Conservation (phyloP, 1,284 basidiomycete genomes). For the Apiotrichum gracile region DNA sequence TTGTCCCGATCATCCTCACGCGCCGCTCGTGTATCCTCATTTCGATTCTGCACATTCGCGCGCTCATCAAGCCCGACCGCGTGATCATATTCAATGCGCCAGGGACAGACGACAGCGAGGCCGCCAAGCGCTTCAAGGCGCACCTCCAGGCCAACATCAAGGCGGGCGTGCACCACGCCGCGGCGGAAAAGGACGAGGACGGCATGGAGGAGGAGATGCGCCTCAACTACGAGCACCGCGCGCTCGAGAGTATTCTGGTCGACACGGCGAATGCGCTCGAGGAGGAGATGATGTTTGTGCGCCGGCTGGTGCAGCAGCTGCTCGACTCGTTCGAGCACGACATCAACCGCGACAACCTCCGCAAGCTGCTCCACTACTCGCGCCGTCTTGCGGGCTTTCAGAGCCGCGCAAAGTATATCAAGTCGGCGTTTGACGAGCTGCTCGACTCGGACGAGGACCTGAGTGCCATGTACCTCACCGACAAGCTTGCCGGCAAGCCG, state of each 20-base stretch:
- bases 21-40: constrained; percentile 84
- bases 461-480: constrained; percentile 82
- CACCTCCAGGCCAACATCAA: constrained; percentile 66
- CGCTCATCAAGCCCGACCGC: constrained; percentile 85
- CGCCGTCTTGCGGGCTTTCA: constrained; percentile 78
- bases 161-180: constrained; percentile 18
- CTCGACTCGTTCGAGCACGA: constrained; percentile 88
- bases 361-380: constrained; percentile 81
- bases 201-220: constrained; percentile 5
- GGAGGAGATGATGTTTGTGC: constrained; percentile 85
- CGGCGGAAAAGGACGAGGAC: neutral
- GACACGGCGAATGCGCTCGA: constrained; percentile 84
- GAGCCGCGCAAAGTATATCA: constrained; percentile 82
- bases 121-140: constrained; percentile 80
- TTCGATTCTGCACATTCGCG: constrained; percentile 89
- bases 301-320: constrained; percentile 73
- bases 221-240: constrained; percentile 85
- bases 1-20: constrained; percentile 88
- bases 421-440: constrained; percentile 81
- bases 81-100: constrained; percentile 89
- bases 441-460: constrained; percentile 90
- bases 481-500: constrained; percentile 59
- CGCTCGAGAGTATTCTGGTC: constrained; percentile 80
- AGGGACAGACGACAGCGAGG: constrained; percentile 72
- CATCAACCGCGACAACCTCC: constrained; percentile 87